A percentile compares a stretch with the other conserved stretches of the same genome.
Conservation (phyloP, 2,329 filamentous ascomycete species). For the Phialocephala subalpina region DNA sequence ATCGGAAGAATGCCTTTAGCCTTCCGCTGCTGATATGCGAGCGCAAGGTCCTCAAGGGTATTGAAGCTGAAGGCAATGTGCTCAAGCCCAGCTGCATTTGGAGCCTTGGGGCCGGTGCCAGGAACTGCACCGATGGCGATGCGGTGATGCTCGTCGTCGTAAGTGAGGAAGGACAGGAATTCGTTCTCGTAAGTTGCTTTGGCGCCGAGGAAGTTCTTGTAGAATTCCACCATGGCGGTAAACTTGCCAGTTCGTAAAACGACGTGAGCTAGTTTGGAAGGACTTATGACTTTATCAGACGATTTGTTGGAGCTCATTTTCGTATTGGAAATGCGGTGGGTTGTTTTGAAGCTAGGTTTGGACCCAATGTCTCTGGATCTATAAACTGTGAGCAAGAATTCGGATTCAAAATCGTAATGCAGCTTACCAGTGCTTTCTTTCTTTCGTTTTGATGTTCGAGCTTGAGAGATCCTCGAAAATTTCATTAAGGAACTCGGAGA, state of each 20-base stretch:
- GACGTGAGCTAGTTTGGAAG: slow-evolving; percentile 15
- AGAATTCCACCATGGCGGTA: slow-evolving; percentile 10
- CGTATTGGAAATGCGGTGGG: no score
- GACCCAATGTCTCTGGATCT: no score
- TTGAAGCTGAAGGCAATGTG: slow-evolving; percentile 19
- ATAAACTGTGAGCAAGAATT: no score
- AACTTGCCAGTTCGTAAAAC: slow-evolving; percentile 13
- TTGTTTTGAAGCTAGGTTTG: no score
- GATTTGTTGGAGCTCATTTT: no score
- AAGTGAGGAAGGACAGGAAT: slow-evolving; percentile 9
- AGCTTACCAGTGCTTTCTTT: no score
- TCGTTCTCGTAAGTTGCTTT: slow-evolving; percentile 2
- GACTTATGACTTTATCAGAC: slow-evolving; percentile 13
- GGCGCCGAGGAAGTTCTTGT: slow-evolving; percentile 14
- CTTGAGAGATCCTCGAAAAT: no score
- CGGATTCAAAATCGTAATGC: no score
- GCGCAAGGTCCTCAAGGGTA: slow-evolving; percentile 6
- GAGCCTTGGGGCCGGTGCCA: background rate
- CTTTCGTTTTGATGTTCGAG: no score
- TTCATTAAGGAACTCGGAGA: no score
- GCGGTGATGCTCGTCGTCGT: slow-evolving; percentile 20
- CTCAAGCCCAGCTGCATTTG: background rate
- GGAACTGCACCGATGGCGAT: slow-evolving; percentile 13
- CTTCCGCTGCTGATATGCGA: slow-evolving; percentile 15
- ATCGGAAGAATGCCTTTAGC: slow-evolving; percentile 12